Evolutionary conservation across 2,329 filamentous ascomycete genomes (phyloP), one percentile per base, ranked within the genome.

Genomic region (Nothophoma quercina): DNA sequence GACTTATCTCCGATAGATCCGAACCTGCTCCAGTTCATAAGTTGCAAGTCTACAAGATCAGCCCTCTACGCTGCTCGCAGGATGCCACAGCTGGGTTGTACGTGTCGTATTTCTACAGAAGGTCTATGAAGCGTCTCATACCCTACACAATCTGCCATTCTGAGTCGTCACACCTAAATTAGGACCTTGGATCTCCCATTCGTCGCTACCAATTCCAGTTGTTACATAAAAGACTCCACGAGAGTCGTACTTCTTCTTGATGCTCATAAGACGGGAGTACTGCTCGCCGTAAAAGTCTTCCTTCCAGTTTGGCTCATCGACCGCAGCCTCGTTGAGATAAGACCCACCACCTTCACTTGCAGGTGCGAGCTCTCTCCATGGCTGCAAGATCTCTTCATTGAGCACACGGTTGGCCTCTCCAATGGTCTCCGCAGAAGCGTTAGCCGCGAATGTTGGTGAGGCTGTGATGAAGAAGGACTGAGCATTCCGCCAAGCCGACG

Each of bases 171-270:
- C 35, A 6, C 44, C 44, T 19, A 19, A 15, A 3, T 48, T 23
- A 3, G 28, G 21, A 7, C 30, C 35, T 16, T 15, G 26, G 6
- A 48, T 30, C 12, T 40, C 28, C 60, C 63, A 64, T 8, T 55
- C 44, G 22, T 66, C 63, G 44, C 62, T 65, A 3, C 60, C 58
- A 3, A 67, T 56, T 2, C 52, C 61, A 13, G 56, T 60, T 9
- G 44, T 55, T 3, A 52, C 60, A 35, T 62, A 67, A 33, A 70
- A 68, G 3, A 70, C 43, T 12, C 48, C 46, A 28, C 45, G 53
- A 3, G 63, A 63, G 54, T 69, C 65, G 30, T 49, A 59, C 35
- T 63, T 60, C 38, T 51, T 50, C 51, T 65, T 68, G 7, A 66
- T 34, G 12, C 44, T 15, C 12, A 63, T 36, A 22, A 70, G 48